Evolutionary conservation across 208 protist genomes (phyloP).

Genomic region (Leishmania arabica): DNA sequence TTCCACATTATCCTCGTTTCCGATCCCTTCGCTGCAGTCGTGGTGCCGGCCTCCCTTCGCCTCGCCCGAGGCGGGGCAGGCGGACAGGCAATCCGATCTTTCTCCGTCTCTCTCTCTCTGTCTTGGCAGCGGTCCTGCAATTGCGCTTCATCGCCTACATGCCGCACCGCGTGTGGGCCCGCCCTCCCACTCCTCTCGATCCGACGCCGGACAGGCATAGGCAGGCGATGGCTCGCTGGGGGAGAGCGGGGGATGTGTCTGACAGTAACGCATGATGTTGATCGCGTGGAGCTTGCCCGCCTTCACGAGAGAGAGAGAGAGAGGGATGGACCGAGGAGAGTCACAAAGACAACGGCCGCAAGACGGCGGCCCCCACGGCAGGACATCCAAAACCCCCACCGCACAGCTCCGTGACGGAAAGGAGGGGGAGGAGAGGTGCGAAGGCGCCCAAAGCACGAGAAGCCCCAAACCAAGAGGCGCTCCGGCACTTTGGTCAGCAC

Average conservation of each 20-base stretch:
- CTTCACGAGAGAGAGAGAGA: not conserved
- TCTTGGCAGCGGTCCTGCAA: not conserved
- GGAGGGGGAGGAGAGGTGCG: not conserved
- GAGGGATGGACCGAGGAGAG: not conserved
- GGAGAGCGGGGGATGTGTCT: not conserved
- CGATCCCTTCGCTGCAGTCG: not conserved
- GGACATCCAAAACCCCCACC: not conserved
- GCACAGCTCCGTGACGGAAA: not conserved
- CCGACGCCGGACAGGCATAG: constrained; percentile 8
- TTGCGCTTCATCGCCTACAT: not conserved
- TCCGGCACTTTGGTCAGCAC: not conserved
- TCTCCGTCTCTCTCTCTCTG: too few relatives aligned
- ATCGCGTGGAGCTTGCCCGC: not conserved
- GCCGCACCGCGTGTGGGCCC: too few relatives aligned
- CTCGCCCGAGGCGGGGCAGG: not conserved
- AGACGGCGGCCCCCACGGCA: not conserved
- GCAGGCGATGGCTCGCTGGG: not conserved
- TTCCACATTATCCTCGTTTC: not conserved
- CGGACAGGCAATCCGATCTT: too few relatives aligned
- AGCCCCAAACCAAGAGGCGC: not conserved
- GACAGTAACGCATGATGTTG: not conserved
- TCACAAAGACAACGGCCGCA: not conserved
- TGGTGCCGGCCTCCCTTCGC: not conserved
- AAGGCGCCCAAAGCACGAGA: not conserved
- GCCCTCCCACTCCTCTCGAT: not conserved